Evolutionary conservation across 257 asterid genomes (phyloP), one percentile per base, ranked within the genome.

Genomic region (Solanum lycopersicoides): DNA sequence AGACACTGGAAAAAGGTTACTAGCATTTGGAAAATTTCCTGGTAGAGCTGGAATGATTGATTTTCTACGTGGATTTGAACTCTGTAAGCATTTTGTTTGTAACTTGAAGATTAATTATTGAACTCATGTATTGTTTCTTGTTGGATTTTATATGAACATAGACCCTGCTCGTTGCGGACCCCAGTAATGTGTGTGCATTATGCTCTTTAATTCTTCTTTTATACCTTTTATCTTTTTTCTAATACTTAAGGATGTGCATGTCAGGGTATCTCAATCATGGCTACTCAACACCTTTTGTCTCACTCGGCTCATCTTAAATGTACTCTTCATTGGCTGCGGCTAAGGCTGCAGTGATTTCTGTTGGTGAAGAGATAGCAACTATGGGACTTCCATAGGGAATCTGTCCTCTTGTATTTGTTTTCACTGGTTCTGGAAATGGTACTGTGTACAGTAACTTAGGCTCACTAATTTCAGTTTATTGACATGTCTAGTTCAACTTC

Each of bases 341-440:
- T 66, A 97, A 97, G 92, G 97, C 99, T 73, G 99, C 99, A 1
- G 94, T 97, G 23, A 97, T 97, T 84, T 93, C 99, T 39, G 94
- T 95, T 59, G 98, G 98, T 34, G 99, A 97, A 93, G 98, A 95
- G 93, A 95, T 97, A 89, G 96, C 98, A n/a, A 89, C 97, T 15
- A 89, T 89, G 93, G 98, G 99, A 83, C 96, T 97, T 86, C 96
- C 99, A 32, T 88, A 94, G 14, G 93, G 93, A 90, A 95, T 97
- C 88, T 97, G 95, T 86, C 98, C 99, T 80, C 89, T 97, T 23
- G 96, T 97, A 86, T 94, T 97, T 93, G 96, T 95, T 72, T 95
- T 97, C 88, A 95, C 99, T 32, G 98, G 98, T 79, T 63, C 92
- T 35, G 99, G 99, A 93, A 97, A 97, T 60, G 99, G 99, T 95